phyloP scores from a whole-genome alignment of 2,329 filamentous ascomycete species.

The Neurospora sp. region DNA sequence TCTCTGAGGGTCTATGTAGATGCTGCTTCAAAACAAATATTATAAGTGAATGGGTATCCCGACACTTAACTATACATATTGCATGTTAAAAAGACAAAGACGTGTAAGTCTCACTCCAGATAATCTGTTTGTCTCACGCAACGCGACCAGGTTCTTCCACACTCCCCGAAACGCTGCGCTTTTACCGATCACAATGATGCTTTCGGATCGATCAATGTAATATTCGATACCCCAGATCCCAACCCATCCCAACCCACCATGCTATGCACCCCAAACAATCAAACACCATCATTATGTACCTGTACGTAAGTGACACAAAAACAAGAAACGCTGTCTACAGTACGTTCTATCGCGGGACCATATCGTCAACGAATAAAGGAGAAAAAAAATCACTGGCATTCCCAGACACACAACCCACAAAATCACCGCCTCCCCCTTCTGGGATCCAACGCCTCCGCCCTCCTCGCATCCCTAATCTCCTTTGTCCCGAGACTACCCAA shows the following conservation, averaged over 20 bases:
- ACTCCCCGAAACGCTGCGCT: not conserved
- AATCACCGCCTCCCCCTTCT: slow-evolving; percentile 50
- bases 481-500: slow-evolving; percentile 83
- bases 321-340: not conserved
- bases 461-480: slow-evolving; percentile 78
- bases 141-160: not conserved
- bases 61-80: not conserved
- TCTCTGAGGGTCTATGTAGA: no score
- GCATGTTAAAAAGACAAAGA: not conserved
- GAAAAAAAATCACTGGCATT: not conserved
- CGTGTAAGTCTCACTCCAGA: not conserved
- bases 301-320: not conserved
- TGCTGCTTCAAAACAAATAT: no score
- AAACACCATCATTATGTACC: not conserved
- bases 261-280: not conserved
- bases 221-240: not conserved
- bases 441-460: slow-evolving; percentile 72
- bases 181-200: not conserved
- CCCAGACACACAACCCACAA: not conserved
- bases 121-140: not conserved
- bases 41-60: no score
- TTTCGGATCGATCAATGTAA: not conserved
- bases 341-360: not conserved
- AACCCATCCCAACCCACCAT: not conserved
- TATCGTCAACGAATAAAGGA: not conserved